A percentile compares a stretch with the other conserved stretches of the same genome.
phyloP scores from a whole-genome alignment of 2,329 filamentous ascomycete genomes.

The Didymella lethalis region DNA sequence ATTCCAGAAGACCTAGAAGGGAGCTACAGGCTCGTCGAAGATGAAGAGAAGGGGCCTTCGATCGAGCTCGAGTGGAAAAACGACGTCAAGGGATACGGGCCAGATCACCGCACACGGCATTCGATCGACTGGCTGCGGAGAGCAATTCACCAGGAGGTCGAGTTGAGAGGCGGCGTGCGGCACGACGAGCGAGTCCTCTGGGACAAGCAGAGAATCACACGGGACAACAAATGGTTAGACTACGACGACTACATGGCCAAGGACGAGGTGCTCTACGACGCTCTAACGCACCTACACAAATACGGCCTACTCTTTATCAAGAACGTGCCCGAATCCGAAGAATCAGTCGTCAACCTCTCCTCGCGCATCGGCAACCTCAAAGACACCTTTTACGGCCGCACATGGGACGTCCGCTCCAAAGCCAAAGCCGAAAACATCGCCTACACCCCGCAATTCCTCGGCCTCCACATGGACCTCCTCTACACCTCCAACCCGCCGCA shows the following conservation, averaged over 20 bases:
- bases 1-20: slow-evolving; percentile 59
- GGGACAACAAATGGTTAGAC: slow-evolving; percentile 65
- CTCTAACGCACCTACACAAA: slow-evolving; percentile 67
- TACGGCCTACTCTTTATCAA: slow-evolving; percentile 81
- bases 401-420: slow-evolving; percentile 87
- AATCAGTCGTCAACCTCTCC: slow-evolving; percentile 72
- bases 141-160: slow-evolving; percentile 43
- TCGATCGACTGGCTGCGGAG: slow-evolving; percentile 45
- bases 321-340: slow-evolving; percentile 72
- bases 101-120: slow-evolving; percentile 53
- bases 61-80: slow-evolving; percentile 69
- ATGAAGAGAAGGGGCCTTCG: slow-evolving; percentile 52
- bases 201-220: slow-evolving; percentile 56
- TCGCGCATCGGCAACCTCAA: slow-evolving; percentile 78
- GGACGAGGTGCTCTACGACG: slow-evolving; percentile 65
- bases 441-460: slow-evolving; percentile 80
- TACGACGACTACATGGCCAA: slow-evolving; percentile 75
- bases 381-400: slow-evolving; percentile 88
- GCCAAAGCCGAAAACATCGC: slow-evolving; percentile 89
- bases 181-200: slow-evolving; percentile 55
- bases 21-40: slow-evolving; percentile 44
- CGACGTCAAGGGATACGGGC: slow-evolving; percentile 58
- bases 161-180: slow-evolving; percentile 45
- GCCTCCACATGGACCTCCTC: slow-evolving; percentile 91
- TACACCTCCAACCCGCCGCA: slow-evolving; percentile 83